phyloP scores from a whole-genome alignment of 768 basidiomycete species.

The Tulasnella sp. region DNA sequence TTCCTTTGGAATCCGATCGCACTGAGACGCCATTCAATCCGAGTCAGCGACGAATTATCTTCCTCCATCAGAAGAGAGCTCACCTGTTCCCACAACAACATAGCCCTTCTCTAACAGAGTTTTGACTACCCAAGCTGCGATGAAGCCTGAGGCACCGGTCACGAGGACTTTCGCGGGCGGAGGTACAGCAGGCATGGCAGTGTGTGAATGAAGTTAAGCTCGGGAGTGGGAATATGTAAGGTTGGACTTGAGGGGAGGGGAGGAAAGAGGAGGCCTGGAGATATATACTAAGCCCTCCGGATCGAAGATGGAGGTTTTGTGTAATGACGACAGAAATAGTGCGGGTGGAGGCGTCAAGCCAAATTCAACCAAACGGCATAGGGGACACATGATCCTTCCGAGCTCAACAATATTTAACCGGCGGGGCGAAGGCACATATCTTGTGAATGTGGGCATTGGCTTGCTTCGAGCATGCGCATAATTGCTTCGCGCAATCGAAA shows the following conservation, averaged over 20 bases:
- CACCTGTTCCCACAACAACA: slow-evolving; percentile 33
- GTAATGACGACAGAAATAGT: not conserved
- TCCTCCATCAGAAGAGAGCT: not conserved
- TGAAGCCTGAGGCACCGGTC: slow-evolving; percentile 57
- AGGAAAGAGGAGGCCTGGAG: not conserved
- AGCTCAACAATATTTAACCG: too few species aligned
- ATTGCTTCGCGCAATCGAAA: not conserved
- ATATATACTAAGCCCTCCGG: not conserved
- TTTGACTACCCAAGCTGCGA: slow-evolving; percentile 56
- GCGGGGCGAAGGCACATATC: too few species aligned
- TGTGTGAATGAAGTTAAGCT: not conserved
- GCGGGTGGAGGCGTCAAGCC: not conserved
- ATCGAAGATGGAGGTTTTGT: not conserved
- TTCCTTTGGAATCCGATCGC: slow-evolving; percentile 56
- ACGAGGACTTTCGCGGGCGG: slow-evolving; percentile 46
- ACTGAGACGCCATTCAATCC: slow-evolving; percentile 58
- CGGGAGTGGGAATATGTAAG: too few species aligned
- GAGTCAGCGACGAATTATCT: not conserved
- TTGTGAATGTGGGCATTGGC: too few species aligned
- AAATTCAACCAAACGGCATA: not conserved
- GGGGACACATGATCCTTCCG: not conserved
- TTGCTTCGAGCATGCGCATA: too few species aligned
- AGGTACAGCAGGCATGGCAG: slow-evolving; percentile 38
- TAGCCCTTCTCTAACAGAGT: slow-evolving; percentile 59
- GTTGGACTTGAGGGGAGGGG: not conserved